Evolutionary conservation across 305 asterid species (phyloP).

Genomic region (Fraxinus greggii): DNA sequence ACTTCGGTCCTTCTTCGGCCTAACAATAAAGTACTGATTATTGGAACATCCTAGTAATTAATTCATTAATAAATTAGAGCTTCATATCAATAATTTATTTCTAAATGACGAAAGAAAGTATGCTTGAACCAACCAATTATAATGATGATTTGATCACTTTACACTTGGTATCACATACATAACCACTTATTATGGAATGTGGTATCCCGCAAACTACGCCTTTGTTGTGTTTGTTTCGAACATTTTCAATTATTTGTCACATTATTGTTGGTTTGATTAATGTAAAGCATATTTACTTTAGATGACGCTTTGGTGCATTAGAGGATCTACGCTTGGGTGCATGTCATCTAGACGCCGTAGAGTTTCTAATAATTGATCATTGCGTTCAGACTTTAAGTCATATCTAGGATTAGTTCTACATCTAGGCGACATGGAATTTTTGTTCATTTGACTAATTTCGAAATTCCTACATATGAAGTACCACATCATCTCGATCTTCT

Average conservation of each 20-base stretch:
- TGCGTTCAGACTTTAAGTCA: not conserved
- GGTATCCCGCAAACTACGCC: slow-evolving; percentile 4
- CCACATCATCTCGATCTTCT: not conserved
- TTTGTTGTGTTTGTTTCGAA: not conserved
- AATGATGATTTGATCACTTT: not conserved
- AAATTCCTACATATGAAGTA: too few species aligned
- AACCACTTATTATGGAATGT: not conserved
- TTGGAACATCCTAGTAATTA: not conserved
- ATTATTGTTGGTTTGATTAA: not conserved
- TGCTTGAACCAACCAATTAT: not conserved
- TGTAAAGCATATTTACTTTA: not conserved
- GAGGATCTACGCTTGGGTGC: not conserved
- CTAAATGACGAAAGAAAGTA: not conserved
- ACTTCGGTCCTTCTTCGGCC: not conserved
- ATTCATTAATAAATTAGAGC: not conserved
- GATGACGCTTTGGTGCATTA: not conserved
- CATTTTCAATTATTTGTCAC: not conserved
- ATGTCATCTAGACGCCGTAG: not conserved
- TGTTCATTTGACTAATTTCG: too few species aligned
- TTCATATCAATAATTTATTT: not conserved
- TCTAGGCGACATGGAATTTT: too few species aligned
- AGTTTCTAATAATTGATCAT: not conserved
- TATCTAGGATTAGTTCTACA: too few species aligned
- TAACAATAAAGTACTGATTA: not conserved
- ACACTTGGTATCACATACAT: not conserved